phyloP scores from a whole-genome alignment of 2,329 filamentous ascomycete genomes.

The Pseudopyricularia javanii region DNA sequence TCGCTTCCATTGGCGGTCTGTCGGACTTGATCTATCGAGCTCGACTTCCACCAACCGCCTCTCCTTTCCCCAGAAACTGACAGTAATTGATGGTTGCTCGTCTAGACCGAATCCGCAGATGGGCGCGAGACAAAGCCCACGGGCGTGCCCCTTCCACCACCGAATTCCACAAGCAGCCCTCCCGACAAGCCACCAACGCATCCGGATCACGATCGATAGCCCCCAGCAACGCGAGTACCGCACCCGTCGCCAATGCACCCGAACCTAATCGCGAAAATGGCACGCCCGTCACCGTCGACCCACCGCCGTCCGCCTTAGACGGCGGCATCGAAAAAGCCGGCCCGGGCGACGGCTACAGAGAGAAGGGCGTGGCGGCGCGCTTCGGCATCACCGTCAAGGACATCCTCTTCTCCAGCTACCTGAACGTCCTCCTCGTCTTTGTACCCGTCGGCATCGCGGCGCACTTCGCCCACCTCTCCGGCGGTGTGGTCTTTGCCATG shows the following conservation, averaged over 20 bases:
- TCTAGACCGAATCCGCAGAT: slow-evolving; percentile 1
- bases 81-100: neutral
- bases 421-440: slow-evolving; percentile 57
- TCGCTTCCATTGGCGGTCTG: no score
- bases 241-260: neutral
- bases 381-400: neutral
- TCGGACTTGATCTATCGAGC: no score
- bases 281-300: neutral
- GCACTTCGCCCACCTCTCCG: slow-evolving; percentile 24
- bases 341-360: neutral
- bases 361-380: neutral
- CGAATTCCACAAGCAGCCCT: neutral
- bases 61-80: neutral
- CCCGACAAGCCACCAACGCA: neutral
- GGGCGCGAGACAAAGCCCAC: slow-evolving; percentile 2
- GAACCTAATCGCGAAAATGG: neutral
- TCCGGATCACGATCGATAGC: neutral
- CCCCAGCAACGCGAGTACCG: neutral
- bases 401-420: slow-evolving; percentile 47
- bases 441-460: slow-evolving; percentile 56
- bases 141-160: neutral
- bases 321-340: neutral
- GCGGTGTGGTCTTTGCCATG: slow-evolving; percentile 41
- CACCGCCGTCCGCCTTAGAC: neutral
- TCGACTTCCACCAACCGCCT: no score